Conservation (phyloP, 148 eudicot genomes). For the Fagopyrum esculentum region DNA sequence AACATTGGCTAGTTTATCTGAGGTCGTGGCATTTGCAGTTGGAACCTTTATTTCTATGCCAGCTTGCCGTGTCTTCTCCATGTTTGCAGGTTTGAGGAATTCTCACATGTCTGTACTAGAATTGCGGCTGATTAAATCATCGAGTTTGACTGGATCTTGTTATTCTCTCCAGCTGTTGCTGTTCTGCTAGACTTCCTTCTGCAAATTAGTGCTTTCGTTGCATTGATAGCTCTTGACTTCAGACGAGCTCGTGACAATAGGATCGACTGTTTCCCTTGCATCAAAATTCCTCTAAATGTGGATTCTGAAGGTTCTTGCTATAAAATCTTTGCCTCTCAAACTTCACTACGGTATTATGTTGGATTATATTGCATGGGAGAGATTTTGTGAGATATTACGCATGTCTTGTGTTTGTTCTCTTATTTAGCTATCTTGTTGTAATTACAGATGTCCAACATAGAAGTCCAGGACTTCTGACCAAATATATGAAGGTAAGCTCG, state of each 20-base stretch:
- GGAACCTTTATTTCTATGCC: constrained; percentile 68
- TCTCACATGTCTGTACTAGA: constrained; percentile 7
- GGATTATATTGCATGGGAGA: background rate
- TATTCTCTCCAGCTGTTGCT: constrained; percentile 44
- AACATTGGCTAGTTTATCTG: constrained; percentile 60
- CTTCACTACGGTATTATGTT: background rate
- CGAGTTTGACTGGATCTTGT: constrained; percentile 12
- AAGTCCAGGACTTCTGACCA: constrained; percentile 40
- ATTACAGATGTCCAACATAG: constrained; percentile 32
- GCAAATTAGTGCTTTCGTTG: constrained; percentile 60
- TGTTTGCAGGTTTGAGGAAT: constrained; percentile 51
- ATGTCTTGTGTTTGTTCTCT: constrained; percentile 7
- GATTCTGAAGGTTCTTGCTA: constrained; percentile 27
- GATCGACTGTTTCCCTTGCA: constrained; percentile 60
- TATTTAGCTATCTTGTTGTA: constrained; percentile 11
- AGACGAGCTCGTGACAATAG: constrained; percentile 48
- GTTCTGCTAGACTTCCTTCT: constrained; percentile 58
- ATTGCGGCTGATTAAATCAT: constrained; percentile 4
- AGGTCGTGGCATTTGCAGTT: constrained; percentile 62
- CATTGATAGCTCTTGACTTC: constrained; percentile 54
- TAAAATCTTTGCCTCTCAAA: background rate
- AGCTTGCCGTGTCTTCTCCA: constrained; percentile 65
- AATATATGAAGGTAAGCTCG: constrained; percentile 50
- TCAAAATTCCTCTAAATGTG: constrained; percentile 27
- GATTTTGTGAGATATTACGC: background rate